Base-by-base conservation (phyloP, 2,329 filamentous ascomycete species). In the Huntiella omanensis region DNA sequence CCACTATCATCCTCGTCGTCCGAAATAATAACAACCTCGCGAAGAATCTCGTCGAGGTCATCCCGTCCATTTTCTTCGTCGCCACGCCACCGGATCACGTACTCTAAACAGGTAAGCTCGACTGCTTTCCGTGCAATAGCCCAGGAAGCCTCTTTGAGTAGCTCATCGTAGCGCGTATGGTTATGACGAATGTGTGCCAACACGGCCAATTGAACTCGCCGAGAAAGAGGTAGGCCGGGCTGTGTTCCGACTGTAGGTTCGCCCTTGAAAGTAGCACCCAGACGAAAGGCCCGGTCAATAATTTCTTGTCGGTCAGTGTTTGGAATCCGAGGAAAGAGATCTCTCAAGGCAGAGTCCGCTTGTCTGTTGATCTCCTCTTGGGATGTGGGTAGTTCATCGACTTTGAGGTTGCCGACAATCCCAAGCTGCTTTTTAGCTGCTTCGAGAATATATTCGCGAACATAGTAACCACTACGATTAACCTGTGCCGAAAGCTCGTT, bases 31-130 rank as follows among this genome's bases (percentile, higher is more conserved):
- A 80, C 72, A 8, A 80, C 73, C 58, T 80, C 76, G 43, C 73
- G 67, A 33, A 80, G 62, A 48, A 80, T 77, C 55, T 80, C 75
- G 49, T 80, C 75, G 12, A 80, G 65, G 56, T 79, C 73, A 54
- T 80, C 75, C 42, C 75, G 71, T 19, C 76, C 76, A 13, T 70
- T 79, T 57, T 80, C 76, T 57, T 80, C 76, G 53, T 80, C 76
- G 47, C 76, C 76, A 62, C 76, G 75, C 76, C 76, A 80, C 70
- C 79, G 79, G 64, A 79, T 70, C 58, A 80, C 70, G 45, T 75
- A 64, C 53, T 79, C 75, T 40, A 80, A 62, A 52, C 76, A 80
- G 11, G 75, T 61, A 32, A 66, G 59, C 53, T 79, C 73, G 39
- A 79, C 74, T 36, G 68, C 67, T 59, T 70, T 77, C 51, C 76